Evolutionary conservation across 2,329 filamentous ascomycete genomes (phyloP).

Genomic region (Knufia fluminis): DNA sequence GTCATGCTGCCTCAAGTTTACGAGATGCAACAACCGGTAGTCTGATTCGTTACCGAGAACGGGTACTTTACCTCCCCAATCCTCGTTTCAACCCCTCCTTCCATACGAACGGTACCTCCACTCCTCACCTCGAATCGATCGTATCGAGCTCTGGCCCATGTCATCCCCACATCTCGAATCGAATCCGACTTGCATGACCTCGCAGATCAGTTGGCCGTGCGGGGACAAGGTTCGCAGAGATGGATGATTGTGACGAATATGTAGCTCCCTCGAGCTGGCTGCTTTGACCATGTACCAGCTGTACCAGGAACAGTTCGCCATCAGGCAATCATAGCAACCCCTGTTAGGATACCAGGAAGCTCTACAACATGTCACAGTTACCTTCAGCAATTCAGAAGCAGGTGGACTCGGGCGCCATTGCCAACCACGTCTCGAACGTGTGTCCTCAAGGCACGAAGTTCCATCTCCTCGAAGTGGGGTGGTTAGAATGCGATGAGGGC

Average conservation of each 20-base stretch:
- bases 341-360: too few relatives aligned
- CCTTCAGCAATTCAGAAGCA: slow-evolving; percentile 20
- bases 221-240: background rate
- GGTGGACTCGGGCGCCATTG: slow-evolving; percentile 19
- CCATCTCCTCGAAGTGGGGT: slow-evolving; percentile 20
- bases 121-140: too few relatives aligned
- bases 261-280: background rate
- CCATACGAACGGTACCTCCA: too few relatives aligned
- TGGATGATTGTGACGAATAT: background rate
- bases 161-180: background rate
- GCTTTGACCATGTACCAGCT: background rate
- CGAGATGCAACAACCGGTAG: too few relatives aligned
- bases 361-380: background rate
- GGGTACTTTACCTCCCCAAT: too few relatives aligned
- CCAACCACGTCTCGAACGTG: slow-evolving; percentile 20
- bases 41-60: too few relatives aligned
- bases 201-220: background rate
- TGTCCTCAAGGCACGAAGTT: slow-evolving; percentile 22
- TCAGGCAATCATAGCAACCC: too few relatives aligned
- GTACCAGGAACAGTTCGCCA: background rate
- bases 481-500: slow-evolving; percentile 21
- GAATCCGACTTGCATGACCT: background rate
- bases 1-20: too few relatives aligned
- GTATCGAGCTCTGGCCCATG: background rate
- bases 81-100: too few relatives aligned